Conservation (phyloP, 352 stramenopile genomes). For the Phytophthora cactorum region DNA sequence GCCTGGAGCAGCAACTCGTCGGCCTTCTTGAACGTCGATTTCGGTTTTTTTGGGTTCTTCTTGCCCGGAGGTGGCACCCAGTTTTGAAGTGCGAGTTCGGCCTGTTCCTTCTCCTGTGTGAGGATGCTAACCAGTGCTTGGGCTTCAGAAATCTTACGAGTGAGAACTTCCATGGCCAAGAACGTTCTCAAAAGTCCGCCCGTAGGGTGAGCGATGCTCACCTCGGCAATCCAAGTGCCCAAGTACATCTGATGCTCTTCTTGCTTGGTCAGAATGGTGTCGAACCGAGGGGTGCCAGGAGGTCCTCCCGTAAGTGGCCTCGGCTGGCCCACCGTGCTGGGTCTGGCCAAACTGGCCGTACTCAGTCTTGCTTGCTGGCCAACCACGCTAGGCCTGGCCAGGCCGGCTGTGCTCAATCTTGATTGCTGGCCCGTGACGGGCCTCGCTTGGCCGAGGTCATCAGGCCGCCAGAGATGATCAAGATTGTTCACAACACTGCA, state of each 20-base stretch:
- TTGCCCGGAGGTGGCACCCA: conserved; percentile 33
- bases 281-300: conserved; percentile 1
- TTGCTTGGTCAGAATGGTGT: conserved; percentile 6
- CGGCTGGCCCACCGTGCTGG: not conserved
- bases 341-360: not conserved
- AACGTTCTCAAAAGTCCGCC: conserved; percentile 77
- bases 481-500: conserved; percentile 64
- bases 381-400: not conserved
- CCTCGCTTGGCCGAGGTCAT: conserved; percentile 8
- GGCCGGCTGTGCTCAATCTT: not conserved
- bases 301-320: not conserved
- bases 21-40: conserved; percentile 35
- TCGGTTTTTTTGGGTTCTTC: conserved; percentile 38
- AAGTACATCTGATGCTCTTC: conserved; percentile 62
- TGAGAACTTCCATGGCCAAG: conserved; percentile 74
- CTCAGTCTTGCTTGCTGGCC: conserved; percentile 1
- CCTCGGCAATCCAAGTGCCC: conserved; percentile 87
- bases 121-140: conserved; percentile 59
- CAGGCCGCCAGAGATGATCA: conserved; percentile 57
- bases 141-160: conserved; percentile 60
- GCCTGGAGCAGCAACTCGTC: conserved; percentile 50
- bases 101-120: conserved; percentile 53
- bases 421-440: conserved; percentile 7
- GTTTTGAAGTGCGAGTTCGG: conserved; percentile 19
- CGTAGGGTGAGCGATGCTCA: conserved; percentile 80